Evolutionary conservation across 1,284 basidiomycete genomes (phyloP).

Genomic region (Rhodotorula sp.): DNA sequence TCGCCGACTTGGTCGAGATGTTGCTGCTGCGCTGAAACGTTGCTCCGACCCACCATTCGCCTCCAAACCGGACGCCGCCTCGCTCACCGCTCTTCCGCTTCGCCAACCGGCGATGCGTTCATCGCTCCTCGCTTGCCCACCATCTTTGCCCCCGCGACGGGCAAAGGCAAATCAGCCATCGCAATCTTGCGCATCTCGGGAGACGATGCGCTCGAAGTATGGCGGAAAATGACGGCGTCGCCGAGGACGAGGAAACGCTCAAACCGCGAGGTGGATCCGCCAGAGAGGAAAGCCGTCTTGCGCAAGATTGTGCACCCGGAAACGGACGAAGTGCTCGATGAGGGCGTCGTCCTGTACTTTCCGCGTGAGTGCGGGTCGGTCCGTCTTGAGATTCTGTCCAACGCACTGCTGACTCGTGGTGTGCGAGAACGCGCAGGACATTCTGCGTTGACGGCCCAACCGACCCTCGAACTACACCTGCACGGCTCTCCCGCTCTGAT

Average conservation of each 20-base stretch:
- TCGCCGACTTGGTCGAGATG: neutral
- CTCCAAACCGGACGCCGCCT: too few relatives aligned
- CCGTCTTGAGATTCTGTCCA: too few relatives aligned
- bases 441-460: slow-evolving; percentile 70
- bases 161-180: slow-evolving; percentile 75
- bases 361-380: slow-evolving; percentile 55
- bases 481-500: slow-evolving; percentile 82
- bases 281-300: slow-evolving; percentile 65
- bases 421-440: slow-evolving; percentile 21
- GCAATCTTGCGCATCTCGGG: slow-evolving; percentile 79
- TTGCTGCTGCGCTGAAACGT: neutral
- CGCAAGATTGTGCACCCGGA: slow-evolving; percentile 67
- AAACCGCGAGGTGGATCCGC: slow-evolving; percentile 32
- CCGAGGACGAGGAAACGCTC: slow-evolving; percentile 8
- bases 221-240: slow-evolving; percentile 58
- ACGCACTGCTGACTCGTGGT: neutral
- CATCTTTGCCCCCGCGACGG: slow-evolving; percentile 81
- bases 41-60: too few relatives aligned
- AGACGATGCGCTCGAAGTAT: slow-evolving; percentile 62
- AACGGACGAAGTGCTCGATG: slow-evolving; percentile 66
- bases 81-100: neutral
- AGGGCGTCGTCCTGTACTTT: slow-evolving; percentile 77
- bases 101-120: neutral
- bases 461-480: slow-evolving; percentile 78
- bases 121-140: slow-evolving; percentile 51